Evolutionary conservation across 257 asterid genomes (phyloP).

Genomic region (Plantago elongata): DNA sequence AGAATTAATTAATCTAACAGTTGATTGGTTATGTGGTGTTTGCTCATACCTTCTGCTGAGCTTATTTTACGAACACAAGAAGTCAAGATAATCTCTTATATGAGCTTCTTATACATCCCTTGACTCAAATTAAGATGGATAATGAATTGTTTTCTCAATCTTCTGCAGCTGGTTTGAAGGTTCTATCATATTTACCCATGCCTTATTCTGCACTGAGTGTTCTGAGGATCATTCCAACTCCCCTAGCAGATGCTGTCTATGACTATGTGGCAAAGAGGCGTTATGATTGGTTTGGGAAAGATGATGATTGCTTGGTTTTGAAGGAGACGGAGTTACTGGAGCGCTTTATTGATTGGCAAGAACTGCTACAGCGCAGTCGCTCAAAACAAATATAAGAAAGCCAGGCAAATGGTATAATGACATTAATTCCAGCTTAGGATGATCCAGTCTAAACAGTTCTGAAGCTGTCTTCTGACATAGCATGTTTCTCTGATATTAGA

Average conservation of each 20-base stretch:
- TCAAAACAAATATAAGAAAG: constrained; percentile 23
- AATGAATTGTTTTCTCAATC: not conserved
- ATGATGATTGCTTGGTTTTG: constrained; percentile 64
- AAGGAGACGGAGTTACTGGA: constrained; percentile 76
- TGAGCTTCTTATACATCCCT: too few species aligned
- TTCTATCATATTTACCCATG: constrained; percentile 65
- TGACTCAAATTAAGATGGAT: too few species aligned
- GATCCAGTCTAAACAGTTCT: not conserved
- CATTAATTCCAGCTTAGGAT: constrained; percentile 1
- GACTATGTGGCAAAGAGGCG: constrained; percentile 72
- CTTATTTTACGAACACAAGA: too few species aligned
- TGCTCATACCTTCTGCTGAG: too few species aligned
- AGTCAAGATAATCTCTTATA: too few species aligned
- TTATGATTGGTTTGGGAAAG: constrained; percentile 79
- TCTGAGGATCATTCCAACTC: constrained; percentile 61
- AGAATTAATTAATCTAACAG: not conserved
- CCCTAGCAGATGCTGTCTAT: constrained; percentile 75
- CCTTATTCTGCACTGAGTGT: constrained; percentile 65
- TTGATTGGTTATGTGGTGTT: not conserved
- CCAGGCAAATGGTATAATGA: not conserved
- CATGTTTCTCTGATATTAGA: not conserved
- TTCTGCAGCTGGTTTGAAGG: constrained; percentile 79
- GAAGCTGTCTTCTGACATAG: constrained; percentile 3
- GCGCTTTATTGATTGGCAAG: constrained; percentile 82
- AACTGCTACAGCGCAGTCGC: constrained; percentile 50